A percentile compares a stretch with the other conserved stretches of the same genome.
phyloP scores from a whole-genome alignment of 345 rosid genomes.

The Ceriops decandra region DNA sequence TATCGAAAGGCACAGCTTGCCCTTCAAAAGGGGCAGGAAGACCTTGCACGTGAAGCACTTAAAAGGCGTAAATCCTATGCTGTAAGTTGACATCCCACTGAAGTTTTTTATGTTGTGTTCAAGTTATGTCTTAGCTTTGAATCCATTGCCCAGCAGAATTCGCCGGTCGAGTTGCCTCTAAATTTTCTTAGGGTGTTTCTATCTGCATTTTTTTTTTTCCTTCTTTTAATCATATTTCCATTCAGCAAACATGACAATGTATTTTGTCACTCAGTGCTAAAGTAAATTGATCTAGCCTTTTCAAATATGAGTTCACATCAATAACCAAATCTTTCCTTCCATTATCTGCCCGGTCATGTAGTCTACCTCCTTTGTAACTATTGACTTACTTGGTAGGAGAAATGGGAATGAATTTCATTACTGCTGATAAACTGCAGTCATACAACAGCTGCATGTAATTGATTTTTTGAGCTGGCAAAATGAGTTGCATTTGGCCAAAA shows the following conservation, averaged over 20 bases:
- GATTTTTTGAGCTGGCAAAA: neutral
- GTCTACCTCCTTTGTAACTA: neutral
- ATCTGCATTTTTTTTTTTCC: neutral
- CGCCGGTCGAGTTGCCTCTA: neutral
- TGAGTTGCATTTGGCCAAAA: neutral
- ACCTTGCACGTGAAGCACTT: conserved; percentile 84
- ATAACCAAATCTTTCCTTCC: neutral
- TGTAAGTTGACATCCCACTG: conserved; percentile 35
- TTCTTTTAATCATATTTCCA: neutral
- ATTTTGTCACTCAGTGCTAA: neutral
- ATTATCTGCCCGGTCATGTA: conserved; percentile 1
- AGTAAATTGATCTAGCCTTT: conserved; percentile 1
- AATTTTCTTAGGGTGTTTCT: neutral
- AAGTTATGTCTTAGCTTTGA: neutral
- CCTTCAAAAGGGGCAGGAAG: conserved; percentile 76
- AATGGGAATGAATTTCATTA: conserved; percentile 1
- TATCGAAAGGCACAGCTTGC: conserved; percentile 77
- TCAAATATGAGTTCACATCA: neutral
- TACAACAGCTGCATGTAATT: conserved; percentile 5
- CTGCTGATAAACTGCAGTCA: conserved; percentile 6
- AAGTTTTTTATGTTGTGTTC: conserved; percentile 5
- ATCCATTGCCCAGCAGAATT: neutral
- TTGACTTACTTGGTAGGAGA: neutral
- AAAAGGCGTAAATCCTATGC: conserved; percentile 75
- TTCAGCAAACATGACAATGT: too few species aligned